Percentiles rank a stretch among this genome's conserved stretches.
These are phyloP conservation scores for Arbutus unedo DNA, from an alignment of 148 eudicot species.

Conservation along the genomic window DNA sequence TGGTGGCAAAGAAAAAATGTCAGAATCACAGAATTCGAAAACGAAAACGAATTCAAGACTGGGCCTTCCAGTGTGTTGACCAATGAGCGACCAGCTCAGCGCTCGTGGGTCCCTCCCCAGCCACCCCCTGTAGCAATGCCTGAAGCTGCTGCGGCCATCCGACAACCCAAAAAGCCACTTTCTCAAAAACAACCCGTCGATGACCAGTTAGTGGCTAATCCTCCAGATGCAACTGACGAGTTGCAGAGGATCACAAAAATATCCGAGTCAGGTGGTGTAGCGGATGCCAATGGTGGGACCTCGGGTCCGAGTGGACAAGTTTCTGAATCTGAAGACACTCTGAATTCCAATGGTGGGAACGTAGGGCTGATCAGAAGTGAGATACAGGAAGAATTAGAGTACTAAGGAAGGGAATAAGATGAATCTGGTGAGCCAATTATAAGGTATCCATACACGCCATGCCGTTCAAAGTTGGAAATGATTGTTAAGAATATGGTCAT, in stretches of 20 bases:
- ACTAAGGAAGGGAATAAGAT: slow-evolving; percentile 1
- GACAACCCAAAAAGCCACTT: slow-evolving; percentile 23
- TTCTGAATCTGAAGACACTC: slow-evolving; percentile 37
- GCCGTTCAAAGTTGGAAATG: neutral
- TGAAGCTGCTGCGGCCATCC: slow-evolving; percentile 31
- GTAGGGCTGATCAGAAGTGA: slow-evolving; percentile 40
- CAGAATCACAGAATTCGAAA: slow-evolving; percentile 53
- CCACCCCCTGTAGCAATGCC: slow-evolving; percentile 28
- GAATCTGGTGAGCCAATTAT: neutral
- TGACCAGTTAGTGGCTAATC: slow-evolving; percentile 36
- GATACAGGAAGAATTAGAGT: slow-evolving; percentile 47
- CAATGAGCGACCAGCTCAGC: slow-evolving; percentile 40
- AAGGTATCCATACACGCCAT: neutral
- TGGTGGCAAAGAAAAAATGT: slow-evolving; percentile 69
- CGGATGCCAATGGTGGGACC: slow-evolving; percentile 39
- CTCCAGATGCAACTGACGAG: slow-evolving; percentile 51
- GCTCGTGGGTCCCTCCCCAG: slow-evolving; percentile 82
- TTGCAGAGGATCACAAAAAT: slow-evolving; percentile 65
- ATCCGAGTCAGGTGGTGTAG: slow-evolving; percentile 62
- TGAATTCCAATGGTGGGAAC: slow-evolving; percentile 39
- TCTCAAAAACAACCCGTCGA: slow-evolving; percentile 42
- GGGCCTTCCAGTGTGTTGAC: slow-evolving; percentile 20
- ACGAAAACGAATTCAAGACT: slow-evolving; percentile 32
- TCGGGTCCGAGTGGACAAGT: slow-evolving; percentile 25
- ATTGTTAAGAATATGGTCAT: neutral